Evolutionary conservation across 140 eudicot genomes (phyloP).

Genomic region (Bidens hawaiensis): DNA sequence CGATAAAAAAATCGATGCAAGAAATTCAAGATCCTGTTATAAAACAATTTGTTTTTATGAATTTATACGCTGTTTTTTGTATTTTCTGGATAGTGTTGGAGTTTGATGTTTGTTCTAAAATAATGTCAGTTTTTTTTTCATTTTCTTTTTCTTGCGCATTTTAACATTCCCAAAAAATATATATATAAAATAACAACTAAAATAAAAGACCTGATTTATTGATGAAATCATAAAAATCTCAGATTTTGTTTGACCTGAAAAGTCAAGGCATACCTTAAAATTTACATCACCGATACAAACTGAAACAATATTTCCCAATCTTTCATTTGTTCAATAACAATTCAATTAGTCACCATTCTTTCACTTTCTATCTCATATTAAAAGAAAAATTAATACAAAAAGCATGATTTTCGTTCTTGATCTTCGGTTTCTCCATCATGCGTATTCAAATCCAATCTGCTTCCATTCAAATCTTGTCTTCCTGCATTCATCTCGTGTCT

Average conservation of each 20-base stretch:
- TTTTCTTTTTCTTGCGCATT: not conserved
- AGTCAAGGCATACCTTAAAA: constrained; percentile 10
- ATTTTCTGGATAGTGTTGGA: not conserved
- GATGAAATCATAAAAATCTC: not conserved
- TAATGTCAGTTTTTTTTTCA: constrained; percentile 17
- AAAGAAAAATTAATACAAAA: constrained; percentile 1
- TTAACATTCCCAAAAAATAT: not conserved
- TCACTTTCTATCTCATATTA: constrained; percentile 7
- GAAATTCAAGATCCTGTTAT: not conserved
- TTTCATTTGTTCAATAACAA: constrained; percentile 10
- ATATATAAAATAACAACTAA: not conserved
- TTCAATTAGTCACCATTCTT: constrained; percentile 16
- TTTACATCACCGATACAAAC: constrained; percentile 7
- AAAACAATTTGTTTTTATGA: constrained; percentile 2
- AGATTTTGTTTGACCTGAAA: not conserved
- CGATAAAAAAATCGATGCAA: constrained; percentile 21
- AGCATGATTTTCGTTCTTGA: constrained; percentile 13
- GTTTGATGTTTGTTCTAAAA: constrained; percentile 19
- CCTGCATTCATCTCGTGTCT: constrained; percentile 36
- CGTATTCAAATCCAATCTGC: constrained; percentile 68
- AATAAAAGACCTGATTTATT: not conserved
- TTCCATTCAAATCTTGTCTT: constrained; percentile 79
- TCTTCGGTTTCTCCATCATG: constrained; percentile 52
- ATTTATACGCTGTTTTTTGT: not conserved
- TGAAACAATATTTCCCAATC: constrained; percentile 10